Conservation (phyloP, 2,329 filamentous ascomycete species). For the Cordyceps tenuipes region DNA sequence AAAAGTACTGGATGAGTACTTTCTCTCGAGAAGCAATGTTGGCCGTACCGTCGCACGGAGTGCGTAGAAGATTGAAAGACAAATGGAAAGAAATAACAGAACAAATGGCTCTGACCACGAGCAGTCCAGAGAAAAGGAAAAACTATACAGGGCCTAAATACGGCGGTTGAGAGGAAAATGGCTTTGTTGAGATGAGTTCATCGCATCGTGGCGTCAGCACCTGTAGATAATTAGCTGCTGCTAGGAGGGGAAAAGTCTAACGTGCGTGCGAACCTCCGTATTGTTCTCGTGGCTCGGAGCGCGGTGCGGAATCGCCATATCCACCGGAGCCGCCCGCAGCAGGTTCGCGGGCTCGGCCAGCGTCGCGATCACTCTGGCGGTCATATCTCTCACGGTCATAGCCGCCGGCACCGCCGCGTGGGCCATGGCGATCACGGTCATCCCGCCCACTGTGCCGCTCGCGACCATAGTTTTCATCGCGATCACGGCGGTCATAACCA, state of each 20-base stretch:
- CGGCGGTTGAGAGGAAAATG: not conserved
- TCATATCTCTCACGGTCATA: slow-evolving; percentile 45
- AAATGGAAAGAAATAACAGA: slow-evolving; percentile 20
- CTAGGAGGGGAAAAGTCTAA: not conserved
- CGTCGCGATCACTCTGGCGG: slow-evolving; percentile 34
- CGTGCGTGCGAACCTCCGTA: slow-evolving; percentile 32
- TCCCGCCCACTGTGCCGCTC: slow-evolving; percentile 36
- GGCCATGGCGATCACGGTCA: slow-evolving; percentile 35
- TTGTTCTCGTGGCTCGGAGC: slow-evolving; percentile 35
- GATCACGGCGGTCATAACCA: slow-evolving; percentile 29
- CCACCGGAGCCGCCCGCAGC: slow-evolving; percentile 26
- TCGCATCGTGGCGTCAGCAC: slow-evolving; percentile 23
- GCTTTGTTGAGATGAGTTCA: slow-evolving; percentile 13
- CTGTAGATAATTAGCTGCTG: slow-evolving; percentile 22
- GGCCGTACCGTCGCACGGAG: not conserved
- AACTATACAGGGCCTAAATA: slow-evolving; percentile 10
- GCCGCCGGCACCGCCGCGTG: slow-evolving; percentile 30
- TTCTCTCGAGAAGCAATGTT: slow-evolving; percentile 20
- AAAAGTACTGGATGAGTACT: slow-evolving; percentile 29
- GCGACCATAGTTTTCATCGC: slow-evolving; percentile 30
- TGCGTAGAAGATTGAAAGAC: slow-evolving; percentile 12
- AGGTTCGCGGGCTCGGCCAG: slow-evolving; percentile 31
- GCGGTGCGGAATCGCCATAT: slow-evolving; percentile 34
- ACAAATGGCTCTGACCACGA: slow-evolving; percentile 3
- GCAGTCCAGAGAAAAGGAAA: slow-evolving; percentile 1